These are phyloP conservation scores for Cercospora canescens DNA, from an alignment of 2,329 filamentous ascomycete species.

Conservation along the genomic window DNA sequence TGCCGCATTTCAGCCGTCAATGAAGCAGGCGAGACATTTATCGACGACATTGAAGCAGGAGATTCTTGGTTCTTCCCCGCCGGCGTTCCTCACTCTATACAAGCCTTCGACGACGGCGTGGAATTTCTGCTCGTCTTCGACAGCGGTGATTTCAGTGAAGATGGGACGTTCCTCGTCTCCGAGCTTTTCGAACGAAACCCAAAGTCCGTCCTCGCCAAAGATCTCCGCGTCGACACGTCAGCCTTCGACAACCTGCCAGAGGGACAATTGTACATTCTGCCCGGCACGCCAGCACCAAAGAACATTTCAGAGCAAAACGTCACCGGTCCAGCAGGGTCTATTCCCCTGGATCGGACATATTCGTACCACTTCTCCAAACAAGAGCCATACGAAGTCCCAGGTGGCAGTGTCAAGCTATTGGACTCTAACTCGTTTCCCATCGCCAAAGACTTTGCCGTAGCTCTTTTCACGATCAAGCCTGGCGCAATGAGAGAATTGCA, in stretches of 20 bases:
- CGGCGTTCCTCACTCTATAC: constrained; percentile 37
- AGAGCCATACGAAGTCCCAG: constrained; percentile 52
- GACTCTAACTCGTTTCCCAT: constrained; percentile 60
- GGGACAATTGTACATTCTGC: constrained; percentile 46
- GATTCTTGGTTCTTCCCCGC: constrained; percentile 61
- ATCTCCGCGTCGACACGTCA: constrained; percentile 41
- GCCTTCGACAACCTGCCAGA: constrained; percentile 41
- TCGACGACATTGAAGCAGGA: constrained; percentile 40
- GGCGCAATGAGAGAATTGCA: constrained; percentile 67
- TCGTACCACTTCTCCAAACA: constrained; percentile 50
- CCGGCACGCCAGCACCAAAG: constrained; percentile 39
- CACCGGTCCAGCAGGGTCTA: constrained; percentile 35
- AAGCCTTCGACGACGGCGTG: constrained; percentile 51
- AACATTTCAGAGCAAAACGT: constrained; percentile 48
- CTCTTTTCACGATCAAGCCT: constrained; percentile 59
- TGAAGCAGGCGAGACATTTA: constrained; percentile 34
- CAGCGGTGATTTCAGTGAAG: constrained; percentile 59
- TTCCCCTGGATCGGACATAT: constrained; percentile 35
- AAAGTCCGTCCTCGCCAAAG: constrained; percentile 44
- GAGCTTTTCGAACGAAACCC: constrained; percentile 34
- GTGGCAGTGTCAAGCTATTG: constrained; percentile 60
- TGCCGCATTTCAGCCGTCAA: constrained; percentile 34
- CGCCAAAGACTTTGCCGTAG: constrained; percentile 56
- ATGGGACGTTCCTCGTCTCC: constrained; percentile 59
- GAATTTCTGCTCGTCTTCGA: constrained; percentile 65